These are phyloP conservation scores for Apiotrichum gracile DNA, from an alignment of 1,284 basidiomycete genomes.

Conservation along the genomic window DNA sequence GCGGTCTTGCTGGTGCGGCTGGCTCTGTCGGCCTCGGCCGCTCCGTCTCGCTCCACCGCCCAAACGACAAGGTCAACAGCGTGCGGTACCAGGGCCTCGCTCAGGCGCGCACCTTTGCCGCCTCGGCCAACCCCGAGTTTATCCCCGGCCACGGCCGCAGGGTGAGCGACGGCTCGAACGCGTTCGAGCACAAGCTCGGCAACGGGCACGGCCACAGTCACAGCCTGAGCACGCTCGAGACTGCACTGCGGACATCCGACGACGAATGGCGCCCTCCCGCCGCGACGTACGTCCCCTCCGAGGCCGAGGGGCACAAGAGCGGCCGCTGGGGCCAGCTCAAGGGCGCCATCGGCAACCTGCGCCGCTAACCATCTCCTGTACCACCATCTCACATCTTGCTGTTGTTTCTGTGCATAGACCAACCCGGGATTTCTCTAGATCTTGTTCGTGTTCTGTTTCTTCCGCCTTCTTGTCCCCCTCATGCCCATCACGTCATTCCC, in stretches of 20 bases:
- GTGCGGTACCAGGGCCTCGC: conserved; percentile 10
- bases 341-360: conserved; percentile 18
- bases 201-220: too few relatives aligned
- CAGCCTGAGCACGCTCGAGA: too few relatives aligned
- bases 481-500: neutral
- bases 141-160: neutral
- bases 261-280: neutral
- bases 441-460: neutral
- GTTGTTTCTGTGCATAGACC: neutral
- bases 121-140: neutral
- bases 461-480: neutral
- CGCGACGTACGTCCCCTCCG: conserved; percentile 15
- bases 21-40: neutral
- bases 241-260: too few relatives aligned
- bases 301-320: neutral
- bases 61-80: neutral
- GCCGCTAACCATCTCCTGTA: neutral
- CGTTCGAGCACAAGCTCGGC: too few relatives aligned
- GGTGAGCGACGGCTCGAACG: conserved; percentile 6
- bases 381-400: neutral
- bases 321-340: conserved; percentile 21
- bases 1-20: neutral
- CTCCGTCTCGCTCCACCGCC: neutral
- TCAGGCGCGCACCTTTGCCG: conserved; percentile 1
- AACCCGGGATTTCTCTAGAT: neutral